Evolutionary conservation across 352 stramenopile genomes (phyloP).

Genomic region (Pythium aquatile): DNA sequence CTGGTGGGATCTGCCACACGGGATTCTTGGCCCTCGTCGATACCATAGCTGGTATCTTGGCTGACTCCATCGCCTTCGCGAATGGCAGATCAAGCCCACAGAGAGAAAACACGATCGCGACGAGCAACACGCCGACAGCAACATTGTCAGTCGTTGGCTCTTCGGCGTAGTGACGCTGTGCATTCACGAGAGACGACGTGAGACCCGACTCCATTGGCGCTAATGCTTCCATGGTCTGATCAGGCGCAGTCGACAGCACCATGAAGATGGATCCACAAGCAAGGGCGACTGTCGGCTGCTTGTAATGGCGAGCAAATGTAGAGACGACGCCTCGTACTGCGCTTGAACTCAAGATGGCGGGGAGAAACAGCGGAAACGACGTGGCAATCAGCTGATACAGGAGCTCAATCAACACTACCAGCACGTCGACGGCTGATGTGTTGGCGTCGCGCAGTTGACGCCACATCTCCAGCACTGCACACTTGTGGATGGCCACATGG

Average conservation of each 20-base stretch:
- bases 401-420: not conserved
- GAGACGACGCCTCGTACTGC: not conserved
- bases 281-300: not conserved
- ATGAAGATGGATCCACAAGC: not conserved
- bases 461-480: not conserved
- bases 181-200: not conserved
- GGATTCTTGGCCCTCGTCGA: not conserved
- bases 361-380: not conserved
- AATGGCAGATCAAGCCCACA: not conserved
- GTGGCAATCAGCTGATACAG: not conserved
- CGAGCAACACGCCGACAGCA: not conserved
- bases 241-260: not conserved
- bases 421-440: not conserved
- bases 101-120: not conserved
- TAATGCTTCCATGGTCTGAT: not conserved
- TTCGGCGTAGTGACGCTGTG: not conserved
- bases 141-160: not conserved
- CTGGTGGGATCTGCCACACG: not conserved
- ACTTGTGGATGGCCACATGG: conserved; percentile 17
- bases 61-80: not conserved
- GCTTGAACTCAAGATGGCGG: not conserved
- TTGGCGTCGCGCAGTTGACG: conserved; percentile 5
- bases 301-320: not conserved
- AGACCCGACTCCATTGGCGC: not conserved
- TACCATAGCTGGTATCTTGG: not conserved